A percentile compares a stretch with the other conserved stretches of the same genome.
These are phyloP conservation scores for Crithidia fasciculata DNA, from an alignment of 208 protist genomes.

Conservation along the genomic window DNA sequence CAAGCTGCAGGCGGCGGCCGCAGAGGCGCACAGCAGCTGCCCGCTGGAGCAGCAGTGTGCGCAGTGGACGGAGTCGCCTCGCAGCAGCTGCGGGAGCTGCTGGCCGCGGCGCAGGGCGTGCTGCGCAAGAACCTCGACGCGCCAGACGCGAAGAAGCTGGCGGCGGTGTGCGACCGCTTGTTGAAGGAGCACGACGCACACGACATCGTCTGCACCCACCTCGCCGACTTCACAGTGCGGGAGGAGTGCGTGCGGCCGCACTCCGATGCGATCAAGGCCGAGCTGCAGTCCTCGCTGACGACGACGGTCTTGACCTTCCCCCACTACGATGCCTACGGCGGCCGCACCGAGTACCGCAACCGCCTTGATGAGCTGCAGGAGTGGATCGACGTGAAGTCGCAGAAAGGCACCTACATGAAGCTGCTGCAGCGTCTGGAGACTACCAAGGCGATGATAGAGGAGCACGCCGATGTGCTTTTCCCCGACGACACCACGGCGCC, in stretches of 20 bases:
- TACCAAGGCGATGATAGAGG: conserved; percentile 58
- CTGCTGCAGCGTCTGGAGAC: conserved; percentile 67
- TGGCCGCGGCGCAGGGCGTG: conserved; percentile 30
- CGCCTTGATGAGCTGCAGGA: conserved; percentile 78
- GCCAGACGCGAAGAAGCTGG: conserved; percentile 21
- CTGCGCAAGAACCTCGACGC: conserved; percentile 15
- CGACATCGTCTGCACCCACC: conserved; percentile 64
- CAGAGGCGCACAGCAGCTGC: conserved; percentile 44
- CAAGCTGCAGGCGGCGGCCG: conserved; percentile 48
- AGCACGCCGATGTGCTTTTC: conserved; percentile 68
- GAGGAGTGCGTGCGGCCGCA: conserved; percentile 73
- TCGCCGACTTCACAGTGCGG: conserved; percentile 74
- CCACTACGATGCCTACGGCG: conserved; percentile 46
- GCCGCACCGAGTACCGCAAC: conserved; percentile 61
- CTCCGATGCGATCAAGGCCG: conserved; percentile 55
- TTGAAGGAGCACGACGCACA: conserved; percentile 55
- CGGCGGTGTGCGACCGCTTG: conserved; percentile 43
- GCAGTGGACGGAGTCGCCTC: conserved; percentile 43
- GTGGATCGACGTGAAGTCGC: conserved; percentile 83
- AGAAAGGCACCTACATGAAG: conserved; percentile 70
- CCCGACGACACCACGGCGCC: conserved; percentile 38
- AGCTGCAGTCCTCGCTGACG: conserved; percentile 63
- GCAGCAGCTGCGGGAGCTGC: conserved; percentile 21
- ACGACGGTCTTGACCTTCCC: conserved; percentile 66
- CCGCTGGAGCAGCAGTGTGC: conserved; percentile 52